Evolutionary conservation across 345 rosid species (phyloP), one percentile per base, ranked within the genome.

Genomic region (Ceriops zippeliana): DNA sequence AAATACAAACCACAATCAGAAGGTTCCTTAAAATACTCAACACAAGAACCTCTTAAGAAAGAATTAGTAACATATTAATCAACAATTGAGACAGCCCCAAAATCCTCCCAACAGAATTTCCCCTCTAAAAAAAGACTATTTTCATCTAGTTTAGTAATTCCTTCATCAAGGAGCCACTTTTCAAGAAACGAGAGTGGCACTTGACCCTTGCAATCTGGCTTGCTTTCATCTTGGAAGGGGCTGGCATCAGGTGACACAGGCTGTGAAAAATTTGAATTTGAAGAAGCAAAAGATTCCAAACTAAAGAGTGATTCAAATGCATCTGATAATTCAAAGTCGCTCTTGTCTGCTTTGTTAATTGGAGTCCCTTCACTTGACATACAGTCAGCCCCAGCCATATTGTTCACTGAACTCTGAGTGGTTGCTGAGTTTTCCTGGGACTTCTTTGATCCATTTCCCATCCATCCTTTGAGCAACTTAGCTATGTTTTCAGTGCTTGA

Each of bases 401-500:
- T 63, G 68, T 35, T 62, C 30, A 71, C 5, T 20, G 86, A 73
- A 67, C 76, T 77, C 28, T 70, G 77, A 66, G 75, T 67, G 49
- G 66, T 75, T 10, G 65, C 63, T 51, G 79, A 81, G 27, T 32
- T 67, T 61, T 67, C 13, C 5, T 67, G 54, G 42, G 68, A 21
- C 66, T 80, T 76, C 4, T 83, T 79, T 1, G 86, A 70, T 7
- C 53, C 61, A 66, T 70, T 80, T 68, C 69, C 81, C 70, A 71
- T 64, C 96, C 93, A 90, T 26, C 86, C 93, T 84, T 86, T 75
- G 11, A 90, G 89, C 83, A 90, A 52, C 66, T 73, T 85, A 0
- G 91, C 90, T 27, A 88, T 90, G 65, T 90, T 90, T 52, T 88
- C 96, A 0, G 93, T 80, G 72, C 83, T 90, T 0, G 91, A 88